Evolutionary conservation across 768 basidiomycete genomes (phyloP).

Genomic region (Butyriboletus loyo): DNA sequence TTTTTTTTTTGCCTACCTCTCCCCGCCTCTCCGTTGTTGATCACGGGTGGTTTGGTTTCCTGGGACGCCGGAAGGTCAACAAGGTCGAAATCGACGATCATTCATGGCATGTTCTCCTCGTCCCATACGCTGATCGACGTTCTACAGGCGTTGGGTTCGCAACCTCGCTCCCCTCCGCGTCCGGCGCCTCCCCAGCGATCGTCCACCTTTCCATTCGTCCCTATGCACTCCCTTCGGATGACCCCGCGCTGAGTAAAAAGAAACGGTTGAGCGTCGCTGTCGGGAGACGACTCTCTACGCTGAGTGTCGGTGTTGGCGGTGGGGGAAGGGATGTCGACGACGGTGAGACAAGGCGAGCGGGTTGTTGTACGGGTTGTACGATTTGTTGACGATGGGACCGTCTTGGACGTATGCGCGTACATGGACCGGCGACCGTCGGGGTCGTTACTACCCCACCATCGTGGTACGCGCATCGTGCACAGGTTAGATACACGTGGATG

Average conservation of each 20-base stretch:
- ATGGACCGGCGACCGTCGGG: not conserved
- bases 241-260: constrained; percentile 56
- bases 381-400: constrained; percentile 31
- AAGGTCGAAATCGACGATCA: not conserved
- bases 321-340: constrained; percentile 1
- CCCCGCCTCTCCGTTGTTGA: not conserved
- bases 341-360: constrained; percentile 17
- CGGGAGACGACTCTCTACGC: constrained; percentile 21
- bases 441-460: too few relatives aligned
- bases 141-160: constrained; percentile 32
- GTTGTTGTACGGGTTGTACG: constrained; percentile 39
- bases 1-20: not conserved
- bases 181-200: constrained; percentile 49
- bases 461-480: not conserved
- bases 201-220: constrained; percentile 75
- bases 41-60: not conserved
- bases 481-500: not conserved
- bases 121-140: constrained; percentile 4
- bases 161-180: constrained; percentile 27
- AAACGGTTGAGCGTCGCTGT: constrained; percentile 32
- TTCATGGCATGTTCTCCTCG: not conserved
- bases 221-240: constrained; percentile 48
- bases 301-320: not conserved
- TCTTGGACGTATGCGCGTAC: not conserved
- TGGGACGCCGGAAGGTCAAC: not conserved